Evolutionary conservation across 2,329 filamentous ascomycete genomes (phyloP), one percentile per base, ranked within the genome.

Genomic region (Rhinocladiella mackenziei): DNA sequence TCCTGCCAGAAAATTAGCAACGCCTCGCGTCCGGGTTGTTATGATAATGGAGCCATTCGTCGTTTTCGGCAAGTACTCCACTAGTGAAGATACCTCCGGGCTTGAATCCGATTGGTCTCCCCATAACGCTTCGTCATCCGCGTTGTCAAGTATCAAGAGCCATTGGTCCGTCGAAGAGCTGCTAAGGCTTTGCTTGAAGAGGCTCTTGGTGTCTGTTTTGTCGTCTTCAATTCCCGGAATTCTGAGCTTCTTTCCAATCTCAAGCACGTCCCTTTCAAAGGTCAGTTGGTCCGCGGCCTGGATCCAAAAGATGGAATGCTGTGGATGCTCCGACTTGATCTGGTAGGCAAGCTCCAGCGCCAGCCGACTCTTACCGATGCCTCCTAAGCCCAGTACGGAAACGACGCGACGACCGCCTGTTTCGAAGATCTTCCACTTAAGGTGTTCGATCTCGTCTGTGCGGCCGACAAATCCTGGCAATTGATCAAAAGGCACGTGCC

Each of bases 221-320:
- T 55, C 48, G 15, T 62, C 48, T n/a, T 62, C 44, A 31, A 51
- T 53, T 2, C 53, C 57, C 8, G 54, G 45, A 25, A 63, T 51
- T 8, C 47, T n/a, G 8, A 58, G 28, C 13, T 35, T 38, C 17
- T 57, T 35, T 1, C 60, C 61, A 36, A 65, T 62, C n/a, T 53
- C 43, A n/a, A 45, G 39, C 35, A 58, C 60, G 11, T 43, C 47
- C 22, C 59, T 41, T 19, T 58, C 53, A 20, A 65, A 56, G 17
- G 55, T 54, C 2, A 53, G 45, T 4, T 11, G 26, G 25, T 35
- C 60, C 8, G 50, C 50, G 2, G 57, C 60, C 40, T 58, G 39
- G 2, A 64, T 43, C 62, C 62, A 65, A 39, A 65, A 60, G 1
- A 61, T 52, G 45, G 50, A 61, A 2, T 20, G 35, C 5, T 35